These are phyloP conservation scores for Naganishia liquefaciens DNA, from an alignment of 1,284 basidiomycete species.

Conservation along the genomic window DNA sequence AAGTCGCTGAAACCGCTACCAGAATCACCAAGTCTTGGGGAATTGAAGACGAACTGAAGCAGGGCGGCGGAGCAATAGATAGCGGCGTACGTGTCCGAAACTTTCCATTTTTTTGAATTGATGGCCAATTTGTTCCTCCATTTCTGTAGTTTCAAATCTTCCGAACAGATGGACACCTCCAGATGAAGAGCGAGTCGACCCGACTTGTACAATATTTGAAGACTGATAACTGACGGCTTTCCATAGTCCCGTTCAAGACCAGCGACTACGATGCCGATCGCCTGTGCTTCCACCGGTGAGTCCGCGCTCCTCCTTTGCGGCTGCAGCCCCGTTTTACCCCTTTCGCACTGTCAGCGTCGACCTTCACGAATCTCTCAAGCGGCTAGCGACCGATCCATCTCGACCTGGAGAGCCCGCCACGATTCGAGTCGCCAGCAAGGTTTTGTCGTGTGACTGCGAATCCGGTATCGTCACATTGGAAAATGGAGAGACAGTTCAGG, in stretches of 20 bases:
- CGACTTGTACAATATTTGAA: background rate
- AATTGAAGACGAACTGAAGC: constrained; percentile 6
- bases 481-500: constrained; percentile 3
- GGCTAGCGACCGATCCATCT: background rate
- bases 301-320: background rate
- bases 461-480: constrained; percentile 5
- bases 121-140: too few species aligned
- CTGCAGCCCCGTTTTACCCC: background rate
- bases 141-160: constrained; percentile 7
- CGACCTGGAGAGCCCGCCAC: constrained; percentile 13
- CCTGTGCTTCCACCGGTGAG: constrained; percentile 8
- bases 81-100: constrained; percentile 8
- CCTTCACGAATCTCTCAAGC: constrained; percentile 23
- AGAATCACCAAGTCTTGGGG: constrained; percentile 20
- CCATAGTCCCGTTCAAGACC: constrained; percentile 28
- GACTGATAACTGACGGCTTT: background rate
- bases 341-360: constrained; percentile 5
- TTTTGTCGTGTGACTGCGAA: constrained; percentile 19
- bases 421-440: constrained; percentile 19
- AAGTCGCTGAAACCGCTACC: background rate
- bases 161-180: constrained; percentile 8
- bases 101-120: background rate
- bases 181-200: constrained; percentile 14
- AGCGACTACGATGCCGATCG: constrained; percentile 22
- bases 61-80: constrained; percentile 10